Evolutionary conservation across 1,139 yeast genomes (phyloP).

Genomic region (Debaryomyces singareniensis): DNA sequence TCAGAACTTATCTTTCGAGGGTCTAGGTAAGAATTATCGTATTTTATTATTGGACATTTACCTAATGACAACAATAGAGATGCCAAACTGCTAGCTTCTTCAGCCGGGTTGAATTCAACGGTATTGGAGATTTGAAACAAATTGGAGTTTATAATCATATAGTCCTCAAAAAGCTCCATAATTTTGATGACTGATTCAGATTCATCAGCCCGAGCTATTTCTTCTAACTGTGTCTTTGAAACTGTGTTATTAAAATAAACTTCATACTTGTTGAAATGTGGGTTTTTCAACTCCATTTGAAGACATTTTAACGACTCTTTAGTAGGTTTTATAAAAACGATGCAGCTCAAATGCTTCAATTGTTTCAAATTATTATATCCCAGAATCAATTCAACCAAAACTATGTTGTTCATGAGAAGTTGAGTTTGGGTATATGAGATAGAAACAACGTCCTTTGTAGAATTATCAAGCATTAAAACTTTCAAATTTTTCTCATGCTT

Average conservation of each 20-base stretch:
- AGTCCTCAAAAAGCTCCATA: slow-evolving; percentile 81
- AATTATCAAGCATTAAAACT: slow-evolving; percentile 71
- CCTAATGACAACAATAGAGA: slow-evolving; percentile 71
- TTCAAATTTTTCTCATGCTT: slow-evolving; percentile 43
- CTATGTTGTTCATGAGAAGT: slow-evolving; percentile 72
- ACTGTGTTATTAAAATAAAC: slow-evolving; percentile 72
- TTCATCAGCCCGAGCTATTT: slow-evolving; percentile 86
- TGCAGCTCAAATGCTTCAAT: slow-evolving; percentile 78
- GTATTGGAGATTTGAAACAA: slow-evolving; percentile 30
- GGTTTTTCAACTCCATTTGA: slow-evolving; percentile 61
- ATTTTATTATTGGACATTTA: slow-evolving; percentile 71
- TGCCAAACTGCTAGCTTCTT: slow-evolving; percentile 48
- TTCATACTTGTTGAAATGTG: slow-evolving; percentile 74
- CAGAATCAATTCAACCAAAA: slow-evolving; percentile 65
- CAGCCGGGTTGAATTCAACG: slow-evolving; percentile 21
- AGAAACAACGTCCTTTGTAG: slow-evolving; percentile 79
- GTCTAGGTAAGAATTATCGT: slow-evolving; percentile 63
- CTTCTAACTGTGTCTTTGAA: slow-evolving; percentile 70
- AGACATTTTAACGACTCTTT: slow-evolving; percentile 55
- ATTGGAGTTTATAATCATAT: slow-evolving; percentile 63
- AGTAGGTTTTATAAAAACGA: slow-evolving; percentile 73
- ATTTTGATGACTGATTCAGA: slow-evolving; percentile 71
- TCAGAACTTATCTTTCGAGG: slow-evolving; percentile 64
- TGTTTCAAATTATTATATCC: slow-evolving; percentile 58
- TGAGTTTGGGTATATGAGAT: slow-evolving; percentile 85